phyloP scores from a whole-genome alignment of 495 filamentous ascomycete genomes.

The Aspergillus haitiensis region DNA sequence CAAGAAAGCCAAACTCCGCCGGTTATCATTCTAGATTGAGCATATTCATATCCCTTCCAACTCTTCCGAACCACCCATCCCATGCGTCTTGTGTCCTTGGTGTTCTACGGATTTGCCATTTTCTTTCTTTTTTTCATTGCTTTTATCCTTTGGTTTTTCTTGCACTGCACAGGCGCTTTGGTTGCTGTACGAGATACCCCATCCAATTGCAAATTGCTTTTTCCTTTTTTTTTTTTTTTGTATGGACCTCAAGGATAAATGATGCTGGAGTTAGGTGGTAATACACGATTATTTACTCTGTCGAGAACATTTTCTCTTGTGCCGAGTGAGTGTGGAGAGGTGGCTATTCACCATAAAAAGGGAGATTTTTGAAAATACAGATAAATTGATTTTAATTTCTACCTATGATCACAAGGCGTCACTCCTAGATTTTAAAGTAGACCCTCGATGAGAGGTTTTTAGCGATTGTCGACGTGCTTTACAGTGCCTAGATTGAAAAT shows the following conservation, averaged over 20 bases:
- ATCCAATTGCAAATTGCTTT: conserved; percentile 5
- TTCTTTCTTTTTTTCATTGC: conserved; percentile 10
- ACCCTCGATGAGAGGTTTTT: too few relatives aligned
- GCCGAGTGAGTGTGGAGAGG: too few relatives aligned
- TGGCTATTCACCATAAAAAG: too few relatives aligned
- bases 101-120: neutral
- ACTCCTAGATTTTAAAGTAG: too few relatives aligned
- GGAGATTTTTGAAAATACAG: too few relatives aligned
- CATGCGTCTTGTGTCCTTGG: neutral
- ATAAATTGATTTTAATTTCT: too few relatives aligned
- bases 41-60: neutral
- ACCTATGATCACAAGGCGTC: too few relatives aligned
- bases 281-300: neutral
- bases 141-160: neutral
- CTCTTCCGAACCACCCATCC: neutral
- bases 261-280: neutral
- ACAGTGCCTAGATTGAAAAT: too few relatives aligned
- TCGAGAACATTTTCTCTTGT: too few relatives aligned
- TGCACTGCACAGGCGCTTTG: conserved; percentile 8
- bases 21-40: conserved; percentile 40
- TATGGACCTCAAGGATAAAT: neutral
- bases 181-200: conserved; percentile 22
- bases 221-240: conserved; percentile 11
- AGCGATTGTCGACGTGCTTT: too few relatives aligned
- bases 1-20: conserved; percentile 14